Evolutionary conservation across 805 yeast genomes (phyloP).

Genomic region (Candida sanyiensis): DNA sequence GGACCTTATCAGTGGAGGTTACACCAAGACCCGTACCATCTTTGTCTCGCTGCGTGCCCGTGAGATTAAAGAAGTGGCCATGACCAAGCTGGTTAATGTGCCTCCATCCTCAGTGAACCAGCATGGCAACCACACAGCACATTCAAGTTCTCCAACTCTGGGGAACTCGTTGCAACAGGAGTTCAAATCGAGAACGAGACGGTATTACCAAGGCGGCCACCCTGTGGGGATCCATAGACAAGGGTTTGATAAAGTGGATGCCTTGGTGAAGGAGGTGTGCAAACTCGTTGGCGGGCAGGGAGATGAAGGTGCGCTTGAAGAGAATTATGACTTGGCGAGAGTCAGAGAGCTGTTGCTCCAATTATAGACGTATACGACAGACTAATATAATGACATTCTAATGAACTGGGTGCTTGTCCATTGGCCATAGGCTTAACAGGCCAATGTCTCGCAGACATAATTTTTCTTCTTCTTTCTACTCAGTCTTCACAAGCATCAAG

Average conservation of each 20-base stretch:
- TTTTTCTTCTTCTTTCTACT: too few relatives aligned
- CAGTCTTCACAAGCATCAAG: too few relatives aligned
- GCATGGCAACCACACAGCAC: neutral
- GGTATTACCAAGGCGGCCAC: constrained; percentile 7
- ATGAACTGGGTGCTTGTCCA: too few relatives aligned
- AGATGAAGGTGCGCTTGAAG: neutral
- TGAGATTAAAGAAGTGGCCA: constrained; percentile 31
- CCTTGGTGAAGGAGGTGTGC: constrained; percentile 7
- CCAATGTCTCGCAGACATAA: too few relatives aligned
- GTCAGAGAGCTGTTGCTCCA: constrained; percentile 2
- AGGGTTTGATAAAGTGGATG: constrained; percentile 2
- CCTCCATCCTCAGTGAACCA: neutral
- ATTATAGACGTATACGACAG: too few relatives aligned
- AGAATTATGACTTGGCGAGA: constrained; percentile 1
- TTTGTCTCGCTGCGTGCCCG: constrained; percentile 32
- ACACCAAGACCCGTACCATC: constrained; percentile 22
- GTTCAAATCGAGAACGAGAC: neutral
- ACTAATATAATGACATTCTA: too few relatives aligned
- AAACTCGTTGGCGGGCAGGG: constrained; percentile 2
- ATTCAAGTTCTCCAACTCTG: too few relatives aligned
- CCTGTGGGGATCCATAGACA: constrained; percentile 2
- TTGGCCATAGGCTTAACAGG: too few relatives aligned
- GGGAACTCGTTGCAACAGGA: constrained; percentile 4
- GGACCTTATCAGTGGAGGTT: constrained; percentile 33
- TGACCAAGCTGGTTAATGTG: constrained; percentile 17